Base-by-base conservation (phyloP, 164 flowering plant genomes). In the Nymphaea thermarum region DNA sequence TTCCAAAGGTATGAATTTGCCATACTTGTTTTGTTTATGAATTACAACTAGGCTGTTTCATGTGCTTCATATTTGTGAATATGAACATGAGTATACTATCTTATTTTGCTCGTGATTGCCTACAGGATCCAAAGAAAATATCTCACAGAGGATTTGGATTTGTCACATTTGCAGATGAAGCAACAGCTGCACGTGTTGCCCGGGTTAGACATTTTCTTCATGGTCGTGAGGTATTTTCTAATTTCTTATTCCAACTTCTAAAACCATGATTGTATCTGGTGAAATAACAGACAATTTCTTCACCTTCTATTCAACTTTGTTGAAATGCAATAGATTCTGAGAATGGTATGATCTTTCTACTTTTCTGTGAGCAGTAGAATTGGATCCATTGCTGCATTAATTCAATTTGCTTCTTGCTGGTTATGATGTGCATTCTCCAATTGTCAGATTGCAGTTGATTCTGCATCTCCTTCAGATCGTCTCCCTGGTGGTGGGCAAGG, bases 121-220 rank as follows among this genome's bases (percentile, higher is more conserved):
- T n/a, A 64, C 62, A 74, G 73, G 77, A 70, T 65, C 61, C 73
- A 63, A 67, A 64, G 70, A 67, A 64, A 67, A 63, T 44, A 63
- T 70, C 67, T 63, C 77, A 67, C 15, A 44, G 71, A 65, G 73
- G 71, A 43, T 74, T 74, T 67, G 72, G 69, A 14, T 73, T 71
- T 68, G 71, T 75, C 45, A 71, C 74, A 51, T 71, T 75, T 75
- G 71, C 74, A 43, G 74, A 71, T 68, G 69, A 75, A 67, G 77
- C 74, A 25, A 43, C 74, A 51, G 77, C 77, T 67, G 69, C 68
- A 18, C 69, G 59, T 43, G 71, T 75, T 44, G 57, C 69, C 42
- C 67, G 66, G 14, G 61, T 15, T 16, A 71, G 74, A 68, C 69
- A 65, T 65, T 67, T 47, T 53, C 60, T 75, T 71, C 67, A 67